Evolutionary conservation across 148 eudicot genomes (phyloP), one percentile per base, ranked within the genome.

Genomic region (Polygonum maritimum): DNA sequence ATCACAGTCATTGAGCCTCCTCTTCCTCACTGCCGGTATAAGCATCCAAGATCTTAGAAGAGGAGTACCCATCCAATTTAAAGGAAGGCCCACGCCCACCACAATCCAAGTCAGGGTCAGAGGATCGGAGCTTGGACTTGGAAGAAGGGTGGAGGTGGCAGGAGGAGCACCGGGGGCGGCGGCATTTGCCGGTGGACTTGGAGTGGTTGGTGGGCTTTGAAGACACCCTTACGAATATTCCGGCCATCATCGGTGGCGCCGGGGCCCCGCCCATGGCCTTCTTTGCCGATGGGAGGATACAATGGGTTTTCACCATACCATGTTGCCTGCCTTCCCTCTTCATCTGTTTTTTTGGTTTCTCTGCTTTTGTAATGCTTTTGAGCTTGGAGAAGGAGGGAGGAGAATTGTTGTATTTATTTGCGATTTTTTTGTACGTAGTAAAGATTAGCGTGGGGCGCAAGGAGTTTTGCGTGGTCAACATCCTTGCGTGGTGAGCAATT

Each of bases 141-240:
- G 40, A 74, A 74, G 16, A n/a, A 13, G 76, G 76, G 19, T 74
- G 62, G 36, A 49, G 76, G 62, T 74, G 76, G 57, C 76, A 48
- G 39, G 33, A 19, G 8, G 58, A 74, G 35, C 76, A 74, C 76
- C 58, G 18, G 0, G 39, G 38, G 14, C 36, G 57, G 35, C 40
- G 21, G 45, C 76, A 48, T 44, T 70, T 70, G 2, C 74, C 48
- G 33, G 74, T 70, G 74, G 40, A 70, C 48, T 70, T 70, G 26
- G 74, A 70, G 21, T 74, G 76, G 76, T 51, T 74, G 36, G 76
- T 74, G 76, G 76, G 76, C 35, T 74, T 74, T 12, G 76, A 47
- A 47, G 54, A 2, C 41, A 51, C 76, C 41, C 52, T 74, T 4
- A 10, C 51, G 58, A 26, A 48, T 26, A 49, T 26, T 33, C 58